Base-by-base conservation (phyloP, 108 stramenopile genomes). In the Schizochytrium sp. region DNA sequence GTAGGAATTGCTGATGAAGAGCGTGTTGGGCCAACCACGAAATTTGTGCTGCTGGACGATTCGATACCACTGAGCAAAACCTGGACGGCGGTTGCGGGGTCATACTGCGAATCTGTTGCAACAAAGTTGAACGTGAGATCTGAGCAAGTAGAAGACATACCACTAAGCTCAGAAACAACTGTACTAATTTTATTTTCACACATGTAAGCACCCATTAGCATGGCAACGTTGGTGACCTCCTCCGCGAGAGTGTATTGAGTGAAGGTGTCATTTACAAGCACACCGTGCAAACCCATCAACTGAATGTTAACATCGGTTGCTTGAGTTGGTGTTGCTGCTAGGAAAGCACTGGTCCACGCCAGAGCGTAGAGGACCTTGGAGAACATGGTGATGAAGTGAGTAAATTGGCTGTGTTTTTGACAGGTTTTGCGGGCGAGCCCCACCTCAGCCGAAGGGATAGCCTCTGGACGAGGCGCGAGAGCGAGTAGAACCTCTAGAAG, bases 71-170 rank as follows among this genome's bases (percentile, higher is more conserved):
- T 53, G 50, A 55, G 50, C 8, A 83, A 53, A 42, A 55, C 53
- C 2, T 83, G 50, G 13, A 83, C 76, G 5, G 53, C 47, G 13
- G 76, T 55, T 10, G 76, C 47, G 5, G 76, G 76, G 50, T 83
- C 76, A 49, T 55, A 28, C 28, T 83, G 76, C 10, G 76, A 55
- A 53, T 83, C 76, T 5, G 76, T 38, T 47, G 76, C 53, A 5
- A 53, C 40, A 28, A 19, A 83, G 50, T 49, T 83, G 28, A 83
- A 83, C 50, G 49, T 7, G 28, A 83, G 15, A 8, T 38, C 47
- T 8, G 76, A 53, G 40, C 76, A 83, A 5, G 8, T 17, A n/a
- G 76, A 55, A 0, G 47, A 55, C 15, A 7, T 10, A 5, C 12
- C 45, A 8, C 17, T 53, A 13, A 83, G 76, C 5, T 7, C 76